Evolutionary conservation across 768 basidiomycete species (phyloP).

Genomic region (Amanita rimosa): DNA sequence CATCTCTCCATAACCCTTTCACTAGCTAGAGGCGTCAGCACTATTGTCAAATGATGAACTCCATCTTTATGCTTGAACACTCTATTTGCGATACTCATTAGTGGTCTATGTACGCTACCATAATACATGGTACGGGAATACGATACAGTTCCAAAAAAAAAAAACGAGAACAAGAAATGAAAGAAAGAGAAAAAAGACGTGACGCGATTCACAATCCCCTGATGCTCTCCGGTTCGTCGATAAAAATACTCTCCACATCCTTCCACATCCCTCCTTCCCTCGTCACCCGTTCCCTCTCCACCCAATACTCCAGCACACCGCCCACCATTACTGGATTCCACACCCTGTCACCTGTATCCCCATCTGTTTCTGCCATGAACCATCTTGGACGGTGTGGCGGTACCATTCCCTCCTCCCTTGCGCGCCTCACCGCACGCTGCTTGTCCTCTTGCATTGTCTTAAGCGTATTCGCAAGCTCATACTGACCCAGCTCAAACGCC

Average conservation of each 20-base stretch:
- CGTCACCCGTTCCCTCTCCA: constrained; percentile 60
- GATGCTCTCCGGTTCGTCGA: constrained; percentile 42
- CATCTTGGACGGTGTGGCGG: constrained; percentile 76
- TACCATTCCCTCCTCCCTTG: constrained; percentile 62
- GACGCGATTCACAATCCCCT: neutral
- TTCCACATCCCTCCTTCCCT: constrained; percentile 26
- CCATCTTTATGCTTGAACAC: no score
- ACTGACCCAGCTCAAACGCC: constrained; percentile 84
- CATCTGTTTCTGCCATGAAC: constrained; percentile 76
- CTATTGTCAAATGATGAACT: constrained; percentile 22
- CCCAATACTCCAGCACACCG: constrained; percentile 67
- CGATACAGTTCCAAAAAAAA: neutral
- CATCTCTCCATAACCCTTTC: constrained; percentile 7
- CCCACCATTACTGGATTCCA: constrained; percentile 59
- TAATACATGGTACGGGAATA: neutral
- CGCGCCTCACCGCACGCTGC: constrained; percentile 62
- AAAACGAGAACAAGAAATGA: neutral
- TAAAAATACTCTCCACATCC: constrained; percentile 73
- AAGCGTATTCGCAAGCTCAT: constrained; percentile 72
- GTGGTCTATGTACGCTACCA: neutral
- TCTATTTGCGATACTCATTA: neutral
- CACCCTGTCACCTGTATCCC: constrained; percentile 82
- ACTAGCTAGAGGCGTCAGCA: constrained; percentile 25
- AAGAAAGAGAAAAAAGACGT: neutral
- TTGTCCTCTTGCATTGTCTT: constrained; percentile 77